Evolutionary conservation across 1,139 yeast genomes (phyloP).

Genomic region (Nadsonia commutata): DNA sequence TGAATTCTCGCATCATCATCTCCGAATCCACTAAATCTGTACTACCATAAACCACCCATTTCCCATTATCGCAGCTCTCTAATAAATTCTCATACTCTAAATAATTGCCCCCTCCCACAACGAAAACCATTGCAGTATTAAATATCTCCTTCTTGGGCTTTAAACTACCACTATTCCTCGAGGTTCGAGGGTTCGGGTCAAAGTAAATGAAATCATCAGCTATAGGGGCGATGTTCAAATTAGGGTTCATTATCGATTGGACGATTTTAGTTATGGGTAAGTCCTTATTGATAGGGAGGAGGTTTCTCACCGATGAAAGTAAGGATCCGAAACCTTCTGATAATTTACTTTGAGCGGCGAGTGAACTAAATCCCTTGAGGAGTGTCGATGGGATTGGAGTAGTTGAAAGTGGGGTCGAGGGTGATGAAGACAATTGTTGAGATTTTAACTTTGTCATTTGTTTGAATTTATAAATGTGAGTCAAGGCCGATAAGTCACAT

Average conservation of each 20-base stretch:
- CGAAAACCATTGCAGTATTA: constrained; percentile 72
- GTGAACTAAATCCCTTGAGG: constrained; percentile 60
- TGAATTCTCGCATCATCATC: constrained; percentile 66
- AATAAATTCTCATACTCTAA: constrained; percentile 86
- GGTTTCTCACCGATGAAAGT: constrained; percentile 74
- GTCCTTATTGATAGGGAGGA: constrained; percentile 76
- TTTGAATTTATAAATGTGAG: constrained; percentile 65
- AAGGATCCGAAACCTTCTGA: constrained; percentile 87
- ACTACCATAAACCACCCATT: constrained; percentile 67
- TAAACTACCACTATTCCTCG: no score
- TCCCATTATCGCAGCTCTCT: constrained; percentile 33
- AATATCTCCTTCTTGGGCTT: no score
- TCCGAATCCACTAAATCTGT: constrained; percentile 67
- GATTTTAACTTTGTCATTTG: constrained; percentile 62
- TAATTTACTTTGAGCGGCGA: constrained; percentile 50
- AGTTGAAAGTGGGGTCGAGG: constrained; percentile 21
- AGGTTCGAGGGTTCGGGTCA: no score
- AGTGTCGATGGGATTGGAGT: constrained; percentile 20
- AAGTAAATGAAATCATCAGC: constrained; percentile 85
- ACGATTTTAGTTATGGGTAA: constrained; percentile 83
- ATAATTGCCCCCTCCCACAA: constrained; percentile 94
- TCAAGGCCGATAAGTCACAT: constrained; percentile 49
- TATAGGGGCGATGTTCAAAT: constrained; percentile 36
- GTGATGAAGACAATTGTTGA: constrained; percentile 39
- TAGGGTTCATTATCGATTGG: constrained; percentile 84